These are phyloP conservation scores for Podospora appendiculata DNA, from an alignment of 495 filamentous ascomycete genomes.

Conservation along the genomic window DNA sequence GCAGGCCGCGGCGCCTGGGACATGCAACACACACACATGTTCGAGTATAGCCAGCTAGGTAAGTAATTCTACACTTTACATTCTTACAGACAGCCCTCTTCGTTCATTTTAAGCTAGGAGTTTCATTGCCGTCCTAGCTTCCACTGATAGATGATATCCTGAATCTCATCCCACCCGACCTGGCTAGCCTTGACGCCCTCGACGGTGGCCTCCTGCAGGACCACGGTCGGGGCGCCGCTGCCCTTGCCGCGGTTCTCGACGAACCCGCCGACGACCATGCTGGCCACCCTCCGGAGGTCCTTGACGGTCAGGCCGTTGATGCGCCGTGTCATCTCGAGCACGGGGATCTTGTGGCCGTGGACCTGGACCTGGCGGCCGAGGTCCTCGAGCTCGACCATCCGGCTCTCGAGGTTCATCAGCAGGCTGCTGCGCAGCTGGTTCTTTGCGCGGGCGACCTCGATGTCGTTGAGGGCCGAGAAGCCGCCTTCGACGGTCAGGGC, in stretches of 20 bases:
- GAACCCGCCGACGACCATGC: conserved; percentile 65
- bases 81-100: too few species aligned
- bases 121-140: conserved; percentile 54
- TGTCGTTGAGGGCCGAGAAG: conserved; percentile 57
- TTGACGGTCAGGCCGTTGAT: conserved; percentile 76
- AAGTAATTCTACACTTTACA: too few species aligned
- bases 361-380: conserved; percentile 93
- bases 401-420: conserved; percentile 94
- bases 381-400: conserved; percentile 99
- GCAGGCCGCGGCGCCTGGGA: too few species aligned
- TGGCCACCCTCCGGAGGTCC: conserved; percentile 82
- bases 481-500: conserved; percentile 66
- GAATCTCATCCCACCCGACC: conserved; percentile 80
- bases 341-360: conserved; percentile 82
- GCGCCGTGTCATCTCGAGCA: conserved; percentile 83
- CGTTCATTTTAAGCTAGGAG: too few species aligned
- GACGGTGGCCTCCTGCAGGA: conserved; percentile 72
- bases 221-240: conserved; percentile 87
- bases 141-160: conserved; percentile 77
- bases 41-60: too few species aligned
- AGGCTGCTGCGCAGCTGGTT: conserved; percentile 88
- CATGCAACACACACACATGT: too few species aligned
- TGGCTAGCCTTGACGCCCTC: conserved; percentile 40
- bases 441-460: conserved; percentile 92
- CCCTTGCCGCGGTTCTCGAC: conserved; percentile 70